These are phyloP conservation scores for Trichoderma sp. DNA, from an alignment of 2,329 filamentous ascomycete genomes.

Conservation along the genomic window DNA sequence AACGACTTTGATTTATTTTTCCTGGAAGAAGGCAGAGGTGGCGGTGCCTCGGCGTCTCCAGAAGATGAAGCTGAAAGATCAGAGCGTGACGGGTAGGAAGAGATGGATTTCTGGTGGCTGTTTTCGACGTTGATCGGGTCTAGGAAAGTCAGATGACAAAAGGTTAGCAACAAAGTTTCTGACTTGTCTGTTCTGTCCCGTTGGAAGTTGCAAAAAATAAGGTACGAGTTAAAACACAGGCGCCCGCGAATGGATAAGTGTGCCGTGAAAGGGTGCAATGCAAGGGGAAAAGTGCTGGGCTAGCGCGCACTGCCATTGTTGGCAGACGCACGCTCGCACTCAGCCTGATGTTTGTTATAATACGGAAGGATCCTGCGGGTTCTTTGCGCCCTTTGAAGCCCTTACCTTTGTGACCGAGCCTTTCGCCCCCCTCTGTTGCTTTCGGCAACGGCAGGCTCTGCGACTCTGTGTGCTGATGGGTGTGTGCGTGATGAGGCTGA, in stretches of 20 bases:
- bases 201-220: not conserved
- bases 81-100: slow-evolving; percentile 51
- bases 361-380: slow-evolving; percentile 37
- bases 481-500: slow-evolving; percentile 32
- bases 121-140: slow-evolving; percentile 36
- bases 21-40: slow-evolving; percentile 42
- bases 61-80: slow-evolving; percentile 55
- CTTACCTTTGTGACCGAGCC: slow-evolving; percentile 40
- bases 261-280: not conserved
- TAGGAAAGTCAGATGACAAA: slow-evolving; percentile 20
- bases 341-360: not conserved
- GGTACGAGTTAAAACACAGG: not conserved
- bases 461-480: slow-evolving; percentile 40
- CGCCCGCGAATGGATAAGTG: not conserved
- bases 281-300: not conserved
- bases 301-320: slow-evolving; percentile 11
- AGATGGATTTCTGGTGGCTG: slow-evolving; percentile 42
- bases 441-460: slow-evolving; percentile 44
- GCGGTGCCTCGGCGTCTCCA: slow-evolving; percentile 48
- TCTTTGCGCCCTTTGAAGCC: slow-evolving; percentile 30
- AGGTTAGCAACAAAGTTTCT: slow-evolving; percentile 21
- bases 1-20: slow-evolving; percentile 59
- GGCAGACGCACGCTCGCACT: not conserved
- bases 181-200: no score
- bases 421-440: slow-evolving; percentile 38